These are phyloP conservation scores for Septoria petroselini DNA, from an alignment of 2,329 filamentous ascomycete genomes.

Conservation along the genomic window DNA sequence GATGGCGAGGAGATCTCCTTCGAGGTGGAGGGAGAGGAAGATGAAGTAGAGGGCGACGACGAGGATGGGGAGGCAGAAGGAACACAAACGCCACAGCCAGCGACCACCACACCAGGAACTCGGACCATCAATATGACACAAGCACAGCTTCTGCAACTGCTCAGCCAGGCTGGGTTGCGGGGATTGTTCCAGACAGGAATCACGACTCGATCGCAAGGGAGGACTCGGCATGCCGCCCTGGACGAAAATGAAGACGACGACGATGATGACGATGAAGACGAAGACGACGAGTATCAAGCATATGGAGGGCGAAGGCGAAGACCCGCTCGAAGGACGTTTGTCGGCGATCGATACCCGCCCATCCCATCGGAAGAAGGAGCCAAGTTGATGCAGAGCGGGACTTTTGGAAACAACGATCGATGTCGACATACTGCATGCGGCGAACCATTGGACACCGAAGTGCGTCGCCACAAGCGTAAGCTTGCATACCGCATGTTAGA, in stretches of 20 bases:
- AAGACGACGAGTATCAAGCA: constrained; percentile 39
- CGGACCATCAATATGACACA: constrained; percentile 34
- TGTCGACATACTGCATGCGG: constrained; percentile 50
- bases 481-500: constrained; percentile 71
- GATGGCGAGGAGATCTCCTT: constrained; percentile 32
- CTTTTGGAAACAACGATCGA: constrained; percentile 68
- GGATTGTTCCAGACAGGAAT: constrained; percentile 47
- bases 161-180: constrained; percentile 54
- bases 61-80: constrained; percentile 25
- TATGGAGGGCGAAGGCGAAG: constrained; percentile 46
- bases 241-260: constrained; percentile 35
- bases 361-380: constrained; percentile 75
- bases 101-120: constrained; percentile 19
- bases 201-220: constrained; percentile 30
- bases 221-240: constrained; percentile 27
- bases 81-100: constrained; percentile 28
- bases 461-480: constrained; percentile 56
- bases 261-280: constrained; percentile 37
- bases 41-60: constrained; percentile 32
- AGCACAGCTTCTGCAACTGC: constrained; percentile 53
- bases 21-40: constrained; percentile 27
- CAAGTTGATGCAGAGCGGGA: constrained; percentile 76
- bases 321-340: constrained; percentile 46
- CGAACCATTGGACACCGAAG: constrained; percentile 29
- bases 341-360: constrained; percentile 65